Evolutionary conservation across 2,329 filamentous ascomycete species (phyloP), one percentile per base, ranked within the genome.

Genomic region (Bipolaris gigantea): DNA sequence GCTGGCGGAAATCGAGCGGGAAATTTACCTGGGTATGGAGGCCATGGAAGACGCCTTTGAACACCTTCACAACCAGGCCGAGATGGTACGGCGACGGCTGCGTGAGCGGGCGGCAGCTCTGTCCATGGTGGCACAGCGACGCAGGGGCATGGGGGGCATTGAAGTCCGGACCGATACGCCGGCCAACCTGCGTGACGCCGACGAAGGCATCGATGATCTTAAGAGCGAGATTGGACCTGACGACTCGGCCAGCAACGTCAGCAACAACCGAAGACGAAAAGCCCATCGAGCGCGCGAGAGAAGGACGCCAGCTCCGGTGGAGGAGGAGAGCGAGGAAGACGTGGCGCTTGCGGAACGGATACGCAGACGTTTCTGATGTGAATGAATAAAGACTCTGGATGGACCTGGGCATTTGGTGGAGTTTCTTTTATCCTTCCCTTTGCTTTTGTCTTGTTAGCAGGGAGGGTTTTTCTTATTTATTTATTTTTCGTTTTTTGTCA

Each of bases 21-120:
- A 96, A 68, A 96, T 97, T 53, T 97, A 93, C 75, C 83, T 86
- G 32, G 90, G 92, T 57, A 97, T 97, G 93, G 93, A 97, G 76
- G 87, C 86, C 0, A 83, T 97, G 21, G 93, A 97, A 74, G 91
- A 97, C 69, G 92, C 92, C 0, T 97, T 97, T 65, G 93, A 97
- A 76, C 86, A 85, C 25, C 81, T 97, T n/a, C 93, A 97, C 71
- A 83, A 85, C 62, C 88, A 88, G 67, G 93, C 93, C 2, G 92
- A 97, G 76, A 75, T 81, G 16, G 89, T 97, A 15, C 87, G 93
- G 5, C 86, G 85, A 19, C 85, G 88, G 0, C 81, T 97, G 5
- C 88, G 92, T 5, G 89, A 94, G 70, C 89, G 93, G 36, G 87
- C 88, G 13, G 90, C 91, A 0, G 92, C 90, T 1, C 79, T 97